Base-by-base conservation (phyloP, 176 grass and related monocot genomes). In the Rhipidocladum racemiflorum region DNA sequence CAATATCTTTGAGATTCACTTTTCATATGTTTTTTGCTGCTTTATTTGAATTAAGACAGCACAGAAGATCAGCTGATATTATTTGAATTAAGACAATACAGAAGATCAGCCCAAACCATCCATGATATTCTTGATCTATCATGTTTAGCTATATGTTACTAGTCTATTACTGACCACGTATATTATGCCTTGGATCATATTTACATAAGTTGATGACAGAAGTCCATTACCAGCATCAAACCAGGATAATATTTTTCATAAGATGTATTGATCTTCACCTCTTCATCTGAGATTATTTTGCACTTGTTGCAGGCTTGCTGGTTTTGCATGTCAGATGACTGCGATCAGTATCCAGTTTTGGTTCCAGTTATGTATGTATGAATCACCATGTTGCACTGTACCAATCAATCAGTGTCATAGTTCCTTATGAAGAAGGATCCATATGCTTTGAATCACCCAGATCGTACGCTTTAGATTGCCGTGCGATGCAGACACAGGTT, bases 261-360 rank as follows among this genome's bases (percentile, higher is more conserved):
- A 61, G 10, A 15, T 73, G 15, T 61, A 27, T 65, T 4, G 10
- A 36, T 69, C 49, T 61, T 5, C 14, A 54, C 4, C 60, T 13
- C 13, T 77, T 65, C 29, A 35, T 34, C 34, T 87, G 68, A 87
- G 25, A 30, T 62, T 11, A 30, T 84, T 75, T 35, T 0, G 0
- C 56, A 30, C 76, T 30, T 91, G 70, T 36, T 90, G 39, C 85
- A 91, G 89, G 89, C 56, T 84, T 91, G 25, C 29, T 91, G 81
- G 54, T 76, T 75, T 81, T 80, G 25, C 68, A 84, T 76, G 54
- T 20, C 50, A 86, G 80, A 53, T 87, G 63, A 91, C n/a, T 1
- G 28, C 14, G 30, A 39, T 44, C 3, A 27, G 57, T 68, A 72
- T 53, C 72, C 46, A 46, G 48, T 65, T 69, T 63, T 72, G 44